These are phyloP conservation scores for Penicillium thymicola DNA, from an alignment of 2,329 filamentous ascomycete genomes.

Conservation along the genomic window DNA sequence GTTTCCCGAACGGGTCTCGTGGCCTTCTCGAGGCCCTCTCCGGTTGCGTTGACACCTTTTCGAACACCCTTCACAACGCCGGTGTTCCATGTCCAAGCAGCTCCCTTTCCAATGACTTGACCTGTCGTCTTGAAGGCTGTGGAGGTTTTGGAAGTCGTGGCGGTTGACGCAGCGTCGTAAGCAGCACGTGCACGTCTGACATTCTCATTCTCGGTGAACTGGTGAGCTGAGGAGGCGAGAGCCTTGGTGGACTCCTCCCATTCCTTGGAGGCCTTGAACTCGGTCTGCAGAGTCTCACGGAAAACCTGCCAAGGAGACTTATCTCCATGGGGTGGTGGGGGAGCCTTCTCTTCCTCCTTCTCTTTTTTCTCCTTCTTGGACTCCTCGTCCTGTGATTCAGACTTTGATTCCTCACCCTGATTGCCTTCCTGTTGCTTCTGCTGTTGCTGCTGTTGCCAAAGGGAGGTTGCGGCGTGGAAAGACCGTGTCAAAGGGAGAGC, in stretches of 20 bases:
- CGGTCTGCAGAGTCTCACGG: conserved; percentile 87
- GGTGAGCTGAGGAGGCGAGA: conserved; percentile 79
- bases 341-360: conserved; percentile 64
- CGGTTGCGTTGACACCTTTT: conserved; percentile 80
- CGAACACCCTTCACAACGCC: conserved; percentile 86
- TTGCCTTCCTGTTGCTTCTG: conserved; percentile 38
- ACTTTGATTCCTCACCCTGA: conserved; percentile 34
- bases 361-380: conserved; percentile 46
- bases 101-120: conserved; percentile 81
- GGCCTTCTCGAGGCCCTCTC: conserved; percentile 85
- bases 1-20: conserved; percentile 92
- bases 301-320: conserved; percentile 99
- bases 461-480: conserved; percentile 35
- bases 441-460: conserved; percentile 36
- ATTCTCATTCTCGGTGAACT: conserved; percentile 89
- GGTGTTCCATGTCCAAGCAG: conserved; percentile 96
- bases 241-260: conserved; percentile 99
- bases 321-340: conserved; percentile 93
- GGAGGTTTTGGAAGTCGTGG: conserved; percentile 73
- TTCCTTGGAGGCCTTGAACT: conserved; percentile 96
- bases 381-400: conserved; percentile 45
- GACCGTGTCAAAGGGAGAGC: conserved; percentile 37
- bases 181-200: conserved; percentile 82
- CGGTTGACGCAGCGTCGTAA: conserved; percentile 81
- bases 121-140: conserved; percentile 83